Evolutionary conservation across 106 monocot genomes (phyloP), one percentile per base, ranked within the genome.

Genomic region (Posidonia australis): DNA sequence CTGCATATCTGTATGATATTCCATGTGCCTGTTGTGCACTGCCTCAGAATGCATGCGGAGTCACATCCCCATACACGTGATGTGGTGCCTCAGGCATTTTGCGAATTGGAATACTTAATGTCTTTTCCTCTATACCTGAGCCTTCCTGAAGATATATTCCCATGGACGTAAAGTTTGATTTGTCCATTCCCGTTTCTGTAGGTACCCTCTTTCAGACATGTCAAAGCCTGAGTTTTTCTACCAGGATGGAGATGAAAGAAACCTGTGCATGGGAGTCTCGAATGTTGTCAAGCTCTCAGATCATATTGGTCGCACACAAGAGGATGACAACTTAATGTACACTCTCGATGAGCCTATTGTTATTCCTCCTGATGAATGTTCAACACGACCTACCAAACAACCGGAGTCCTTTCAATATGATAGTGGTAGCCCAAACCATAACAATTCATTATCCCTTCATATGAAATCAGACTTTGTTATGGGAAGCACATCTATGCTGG

Each of bases 351-450:
- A 87, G 64, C 76, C 84, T 49, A 25, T 47, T 27, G 48, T 63
- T 28, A 75, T 73, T 30, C 74, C 67, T 67, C 63, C 75, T 51
- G 84, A 82, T 56, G 77, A 84, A 42, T 71, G 65, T 44, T 73
- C 68, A 74, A 74, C 54, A 21, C 69, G 69, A 16, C 43, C 77
- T 19, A 26, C 51, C 26, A 36, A 60, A 31, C 61, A 64, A 32
- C 9, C 74, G 22, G 74, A 71, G 18, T 44, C 74, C 5, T 9
- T 59, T 46, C 73, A 67, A 16, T 81, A 77, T 78, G 84, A 77
- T 61, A 58, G 75, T 72, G 76, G 82, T 49, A 90, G 90, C 51
- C 90, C 90, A 27, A 63, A 84, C 66, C 96, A 88, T 61, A 89
- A 79, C 44, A 81, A 72, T 0, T 46, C 60, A 70, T 79, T 80